These are phyloP conservation scores for Emmonsiellopsis sp. DNA, from an alignment of 2,329 filamentous ascomycete species.

Conservation along the genomic window DNA sequence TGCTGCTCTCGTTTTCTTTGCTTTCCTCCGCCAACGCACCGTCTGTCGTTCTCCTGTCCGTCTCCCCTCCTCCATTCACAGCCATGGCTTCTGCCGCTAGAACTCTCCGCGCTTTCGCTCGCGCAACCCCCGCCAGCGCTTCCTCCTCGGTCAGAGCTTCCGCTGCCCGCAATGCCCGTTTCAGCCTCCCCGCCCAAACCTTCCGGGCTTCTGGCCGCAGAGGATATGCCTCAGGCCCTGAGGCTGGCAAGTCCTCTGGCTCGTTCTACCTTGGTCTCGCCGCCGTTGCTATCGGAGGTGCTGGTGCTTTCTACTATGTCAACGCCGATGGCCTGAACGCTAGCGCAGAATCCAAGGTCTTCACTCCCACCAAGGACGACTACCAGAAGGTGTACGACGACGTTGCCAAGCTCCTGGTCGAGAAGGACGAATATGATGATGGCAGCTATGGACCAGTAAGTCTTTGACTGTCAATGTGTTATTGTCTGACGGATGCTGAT, in stretches of 20 bases:
- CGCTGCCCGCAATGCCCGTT: constrained; percentile 41
- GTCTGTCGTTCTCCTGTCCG: constrained; percentile 4
- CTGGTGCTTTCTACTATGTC: constrained; percentile 58
- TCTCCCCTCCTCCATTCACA: constrained; percentile 1
- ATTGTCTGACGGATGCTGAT: background rate
- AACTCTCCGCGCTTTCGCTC: constrained; percentile 34
- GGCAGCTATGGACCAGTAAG: constrained; percentile 80
- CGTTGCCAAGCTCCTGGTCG: constrained; percentile 68
- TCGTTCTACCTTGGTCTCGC: constrained; percentile 52
- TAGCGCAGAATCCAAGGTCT: constrained; percentile 44
- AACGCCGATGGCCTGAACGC: constrained; percentile 39
- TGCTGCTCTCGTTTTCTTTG: constrained; percentile 3
- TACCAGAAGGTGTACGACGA: constrained; percentile 94
- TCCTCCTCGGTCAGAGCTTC: constrained; percentile 32
- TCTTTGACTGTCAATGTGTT: constrained; percentile 7
- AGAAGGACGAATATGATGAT: constrained; percentile 93
- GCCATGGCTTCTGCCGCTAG: constrained; percentile 35
- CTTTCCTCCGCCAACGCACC: constrained; percentile 4
- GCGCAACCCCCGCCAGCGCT: constrained; percentile 26
- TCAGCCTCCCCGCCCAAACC: constrained; percentile 51
- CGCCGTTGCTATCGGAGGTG: constrained; percentile 51
- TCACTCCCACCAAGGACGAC: constrained; percentile 71
- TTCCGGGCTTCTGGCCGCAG: constrained; percentile 69
- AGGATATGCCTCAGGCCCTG: constrained; percentile 61
- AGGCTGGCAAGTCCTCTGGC: constrained; percentile 43